Conservation (phyloP, 1,284 basidiomycete genomes). For the Exsudoporus floridanus region DNA sequence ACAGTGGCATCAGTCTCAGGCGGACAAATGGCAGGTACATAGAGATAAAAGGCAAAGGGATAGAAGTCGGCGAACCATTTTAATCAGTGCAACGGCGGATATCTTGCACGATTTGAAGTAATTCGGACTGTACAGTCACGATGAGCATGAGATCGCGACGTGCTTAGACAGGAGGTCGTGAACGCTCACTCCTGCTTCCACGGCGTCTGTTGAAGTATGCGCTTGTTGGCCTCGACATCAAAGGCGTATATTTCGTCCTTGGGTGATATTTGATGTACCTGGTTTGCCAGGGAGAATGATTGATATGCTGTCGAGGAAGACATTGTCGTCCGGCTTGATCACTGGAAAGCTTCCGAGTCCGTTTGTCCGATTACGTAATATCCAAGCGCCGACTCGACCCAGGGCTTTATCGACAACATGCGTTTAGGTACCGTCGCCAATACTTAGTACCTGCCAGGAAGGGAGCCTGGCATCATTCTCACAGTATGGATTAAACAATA, state of each 20-base stretch:
- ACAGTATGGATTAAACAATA: no score
- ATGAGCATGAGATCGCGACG: constrained; percentile 5
- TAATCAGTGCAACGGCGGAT: constrained; percentile 92
- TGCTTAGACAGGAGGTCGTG: constrained; percentile 7
- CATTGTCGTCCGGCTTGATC: constrained; percentile 18
- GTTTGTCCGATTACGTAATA: constrained; percentile 5
- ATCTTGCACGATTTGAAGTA: constrained; percentile 96
- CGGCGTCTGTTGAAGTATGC: constrained; percentile 70
- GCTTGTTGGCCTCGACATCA: constrained; percentile 70
- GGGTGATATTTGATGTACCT: constrained; percentile 66
- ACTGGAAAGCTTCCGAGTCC: not conserved
- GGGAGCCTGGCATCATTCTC: no score
- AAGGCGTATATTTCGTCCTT: constrained; percentile 84
- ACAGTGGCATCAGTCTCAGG: not conserved
- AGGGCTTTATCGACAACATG: no score
- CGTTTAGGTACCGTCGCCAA: no score
- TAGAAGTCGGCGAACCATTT: constrained; percentile 71
- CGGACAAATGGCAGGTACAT: not conserved
- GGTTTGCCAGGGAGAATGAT: constrained; percentile 84
- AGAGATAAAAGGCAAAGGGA: not conserved
- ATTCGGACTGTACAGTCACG: constrained; percentile 60
- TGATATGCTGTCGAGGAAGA: constrained; percentile 59
- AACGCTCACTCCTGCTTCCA: constrained; percentile 81
- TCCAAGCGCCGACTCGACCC: no score
- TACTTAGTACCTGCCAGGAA: no score